Evolutionary conservation across 176 grass and related monocot genomes (phyloP).

Genomic region (Oryza glumipatula): DNA sequence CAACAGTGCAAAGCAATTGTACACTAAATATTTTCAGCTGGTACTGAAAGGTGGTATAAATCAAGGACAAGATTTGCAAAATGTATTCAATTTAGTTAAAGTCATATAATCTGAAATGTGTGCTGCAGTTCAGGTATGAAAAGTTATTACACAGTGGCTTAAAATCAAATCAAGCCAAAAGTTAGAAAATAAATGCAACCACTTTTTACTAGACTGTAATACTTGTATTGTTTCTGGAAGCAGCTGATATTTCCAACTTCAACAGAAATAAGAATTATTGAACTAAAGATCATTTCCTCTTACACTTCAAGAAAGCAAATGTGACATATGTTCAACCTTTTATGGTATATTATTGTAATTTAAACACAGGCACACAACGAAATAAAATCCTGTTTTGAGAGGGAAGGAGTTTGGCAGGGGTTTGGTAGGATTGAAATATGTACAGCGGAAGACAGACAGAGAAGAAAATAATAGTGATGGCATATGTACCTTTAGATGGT

Average conservation of each 20-base stretch:
- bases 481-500: constrained; percentile 64
- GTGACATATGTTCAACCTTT: not conserved
- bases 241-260: not conserved
- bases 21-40: constrained; percentile 5
- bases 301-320: constrained; percentile 1
- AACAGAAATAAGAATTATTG: constrained; percentile 4
- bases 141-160: not conserved
- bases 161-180: not conserved
- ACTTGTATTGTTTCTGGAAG: not conserved
- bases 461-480: constrained; percentile 1
- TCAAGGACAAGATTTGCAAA: constrained; percentile 19
- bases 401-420: not conserved
- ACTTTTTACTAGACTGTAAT: not conserved
- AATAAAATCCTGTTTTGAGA: not conserved
- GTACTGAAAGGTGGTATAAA: constrained; percentile 7
- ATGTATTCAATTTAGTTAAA: constrained; percentile 15
- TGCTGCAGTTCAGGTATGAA: not conserved
- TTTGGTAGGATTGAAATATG: not conserved
- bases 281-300: not conserved
- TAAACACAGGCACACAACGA: not conserved
- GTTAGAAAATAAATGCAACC: not conserved
- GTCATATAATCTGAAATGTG: not conserved
- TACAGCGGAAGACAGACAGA: not conserved
- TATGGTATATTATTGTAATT: not conserved
- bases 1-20: not conserved